phyloP scores from a whole-genome alignment of 1,284 basidiomycete species.

The Trichosporon ovoides region DNA sequence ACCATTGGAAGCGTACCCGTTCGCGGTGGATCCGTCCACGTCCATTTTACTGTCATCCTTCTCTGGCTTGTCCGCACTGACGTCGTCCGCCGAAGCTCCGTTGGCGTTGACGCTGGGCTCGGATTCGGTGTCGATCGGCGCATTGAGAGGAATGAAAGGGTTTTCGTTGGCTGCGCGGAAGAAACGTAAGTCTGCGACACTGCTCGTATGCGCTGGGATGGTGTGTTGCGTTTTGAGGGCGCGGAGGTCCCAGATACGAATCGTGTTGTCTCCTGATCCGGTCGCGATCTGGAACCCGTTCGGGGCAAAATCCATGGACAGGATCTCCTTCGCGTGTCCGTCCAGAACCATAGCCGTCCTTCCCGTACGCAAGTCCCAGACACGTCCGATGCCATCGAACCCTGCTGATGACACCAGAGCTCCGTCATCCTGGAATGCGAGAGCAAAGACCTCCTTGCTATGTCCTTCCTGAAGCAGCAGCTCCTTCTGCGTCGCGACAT shows the following conservation, averaged over 20 bases:
- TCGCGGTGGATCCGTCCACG: conserved; percentile 12
- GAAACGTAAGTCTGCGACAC: conserved; percentile 91
- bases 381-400: conserved; percentile 90
- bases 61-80: conserved; percentile 40
- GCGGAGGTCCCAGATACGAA: conserved; percentile 97
- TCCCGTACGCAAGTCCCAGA: conserved; percentile 95
- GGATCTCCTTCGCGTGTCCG: conserved; percentile 91
- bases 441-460: conserved; percentile 90
- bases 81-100: conserved; percentile 26
- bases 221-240: conserved; percentile 84
- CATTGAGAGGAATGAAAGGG: conserved; percentile 32
- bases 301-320: conserved; percentile 85
- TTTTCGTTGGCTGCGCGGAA: conserved; percentile 57
- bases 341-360: conserved; percentile 97
- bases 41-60: conserved; percentile 42
- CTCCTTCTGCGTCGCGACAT: conserved; percentile 73
- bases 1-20: too few species aligned
- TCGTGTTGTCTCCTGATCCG: conserved; percentile 92
- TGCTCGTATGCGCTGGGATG: conserved; percentile 91
- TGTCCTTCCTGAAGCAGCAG: conserved; percentile 92
- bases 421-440: conserved; percentile 94
- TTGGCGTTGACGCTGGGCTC: conserved; percentile 44
- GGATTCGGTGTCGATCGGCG: conserved; percentile 5
- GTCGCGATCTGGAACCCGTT: conserved; percentile 98
- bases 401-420: conserved; percentile 91